phyloP scores from a whole-genome alignment of 169 alveolate species.

The Theileria parva region DNA sequence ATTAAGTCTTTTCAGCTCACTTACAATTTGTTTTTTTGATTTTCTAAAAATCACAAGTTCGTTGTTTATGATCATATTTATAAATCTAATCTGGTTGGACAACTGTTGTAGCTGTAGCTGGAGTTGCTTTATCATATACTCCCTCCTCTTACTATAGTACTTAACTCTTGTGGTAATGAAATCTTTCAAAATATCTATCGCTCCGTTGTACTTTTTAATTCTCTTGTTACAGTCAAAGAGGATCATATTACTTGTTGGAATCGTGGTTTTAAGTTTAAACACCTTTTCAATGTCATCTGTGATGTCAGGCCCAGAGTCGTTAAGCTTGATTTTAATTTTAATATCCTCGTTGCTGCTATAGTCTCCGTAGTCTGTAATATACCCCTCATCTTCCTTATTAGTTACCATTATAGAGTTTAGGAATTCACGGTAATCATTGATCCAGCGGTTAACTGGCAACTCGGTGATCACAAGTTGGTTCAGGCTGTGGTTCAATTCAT shows the following conservation, averaged over 20 bases:
- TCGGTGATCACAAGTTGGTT: conserved; percentile 90
- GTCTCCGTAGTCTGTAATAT: conserved; percentile 81
- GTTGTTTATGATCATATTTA: conserved; percentile 84
- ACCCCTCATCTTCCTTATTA: conserved; percentile 45
- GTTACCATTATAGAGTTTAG: conserved; percentile 77
- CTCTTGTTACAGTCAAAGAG: conserved; percentile 90
- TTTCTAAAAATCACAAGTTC: conserved; percentile 82
- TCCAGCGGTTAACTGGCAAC: conserved; percentile 97
- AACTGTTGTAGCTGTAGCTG: conserved; percentile 81
- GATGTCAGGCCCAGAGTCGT: conserved; percentile 58
- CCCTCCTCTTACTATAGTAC: conserved; percentile 87
- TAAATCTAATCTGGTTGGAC: conserved; percentile 87
- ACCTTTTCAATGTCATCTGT: conserved; percentile 90
- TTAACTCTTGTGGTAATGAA: conserved; percentile 90
- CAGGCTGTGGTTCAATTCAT: conserved; percentile 67
- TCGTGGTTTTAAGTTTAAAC: conserved; percentile 86
- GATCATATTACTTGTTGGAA: conserved; percentile 91
- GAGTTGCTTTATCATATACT: conserved; percentile 80
- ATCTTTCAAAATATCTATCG: conserved; percentile 89
- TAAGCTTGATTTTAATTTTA: conserved; percentile 83
- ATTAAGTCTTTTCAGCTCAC: conserved; percentile 79
- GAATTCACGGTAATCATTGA: conserved; percentile 94
- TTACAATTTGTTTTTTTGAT: conserved; percentile 68
- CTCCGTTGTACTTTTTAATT: conserved; percentile 86
- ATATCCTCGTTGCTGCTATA: conserved; percentile 84